These are phyloP conservation scores for Populus pruinosa DNA, from an alignment of 345 rosid genomes.

Conservation along the genomic window DNA sequence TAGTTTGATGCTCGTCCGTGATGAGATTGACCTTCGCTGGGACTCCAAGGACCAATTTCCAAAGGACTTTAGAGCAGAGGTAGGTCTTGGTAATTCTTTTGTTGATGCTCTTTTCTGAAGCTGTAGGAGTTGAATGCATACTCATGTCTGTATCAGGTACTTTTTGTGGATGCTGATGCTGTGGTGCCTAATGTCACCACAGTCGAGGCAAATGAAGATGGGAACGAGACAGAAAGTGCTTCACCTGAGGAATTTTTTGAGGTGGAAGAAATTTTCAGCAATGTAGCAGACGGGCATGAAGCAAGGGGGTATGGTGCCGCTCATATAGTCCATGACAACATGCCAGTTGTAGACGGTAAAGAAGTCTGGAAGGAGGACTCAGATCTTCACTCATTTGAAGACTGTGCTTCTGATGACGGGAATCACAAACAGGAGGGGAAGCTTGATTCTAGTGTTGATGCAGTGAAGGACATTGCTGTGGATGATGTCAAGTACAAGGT, in stretches of 20 bases:
- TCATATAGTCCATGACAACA: constrained; percentile 30
- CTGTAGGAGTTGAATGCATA: constrained; percentile 63
- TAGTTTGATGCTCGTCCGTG: constrained; percentile 64
- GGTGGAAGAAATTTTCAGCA: constrained; percentile 94
- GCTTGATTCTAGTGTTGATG: constrained; percentile 46
- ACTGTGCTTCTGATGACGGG: constrained; percentile 71
- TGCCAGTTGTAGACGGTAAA: constrained; percentile 38
- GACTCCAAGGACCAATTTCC: constrained; percentile 75
- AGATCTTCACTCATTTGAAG: constrained; percentile 64
- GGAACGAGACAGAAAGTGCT: constrained; percentile 53
- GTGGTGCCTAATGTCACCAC: constrained; percentile 54
- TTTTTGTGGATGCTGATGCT: constrained; percentile 75
- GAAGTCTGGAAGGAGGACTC: constrained; percentile 59
- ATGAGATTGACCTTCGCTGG: constrained; percentile 83
- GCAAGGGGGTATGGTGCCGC: constrained; percentile 45
- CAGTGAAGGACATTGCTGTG: constrained; percentile 85
- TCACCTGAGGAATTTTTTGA: constrained; percentile 97
- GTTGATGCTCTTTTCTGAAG: constrained; percentile 25
- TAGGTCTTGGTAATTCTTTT: constrained; percentile 40
- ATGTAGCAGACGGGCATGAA: constrained; percentile 57
- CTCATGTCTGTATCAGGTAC: constrained; percentile 81
- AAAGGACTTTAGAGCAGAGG: constrained; percentile 92
- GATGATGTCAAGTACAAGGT: constrained; percentile 83
- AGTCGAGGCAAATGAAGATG: constrained; percentile 52
- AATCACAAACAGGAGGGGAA: constrained; percentile 45